phyloP scores from a whole-genome alignment of 371 early-diverging fungal species.

The Syncephalastrum contaminatum region DNA sequence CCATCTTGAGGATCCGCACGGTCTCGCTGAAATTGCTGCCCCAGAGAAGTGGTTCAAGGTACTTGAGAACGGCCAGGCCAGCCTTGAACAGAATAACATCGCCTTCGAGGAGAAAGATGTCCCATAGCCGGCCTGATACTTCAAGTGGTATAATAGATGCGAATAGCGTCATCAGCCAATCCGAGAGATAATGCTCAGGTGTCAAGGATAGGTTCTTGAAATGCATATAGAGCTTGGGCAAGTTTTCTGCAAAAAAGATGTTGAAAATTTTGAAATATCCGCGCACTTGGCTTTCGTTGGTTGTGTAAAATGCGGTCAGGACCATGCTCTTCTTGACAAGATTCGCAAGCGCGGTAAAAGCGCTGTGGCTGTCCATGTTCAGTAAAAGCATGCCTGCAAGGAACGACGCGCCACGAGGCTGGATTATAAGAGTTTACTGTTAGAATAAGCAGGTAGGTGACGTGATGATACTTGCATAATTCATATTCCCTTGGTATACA shows the following conservation, averaged over 20 bases:
- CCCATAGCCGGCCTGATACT: constrained; percentile 47
- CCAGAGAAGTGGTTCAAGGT: constrained; percentile 48
- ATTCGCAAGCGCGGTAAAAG: constrained; percentile 35
- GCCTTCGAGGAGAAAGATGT: constrained; percentile 47
- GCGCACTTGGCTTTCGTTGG: constrained; percentile 38
- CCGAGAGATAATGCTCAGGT: constrained; percentile 48
- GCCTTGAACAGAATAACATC: constrained; percentile 50
- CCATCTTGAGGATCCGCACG: constrained; percentile 34
- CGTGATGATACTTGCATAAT: constrained; percentile 33
- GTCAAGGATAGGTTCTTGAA: constrained; percentile 49
- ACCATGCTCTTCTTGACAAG: constrained; percentile 36
- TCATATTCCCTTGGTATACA: constrained; percentile 29
- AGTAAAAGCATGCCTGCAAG: constrained; percentile 47
- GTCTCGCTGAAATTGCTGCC: constrained; percentile 51
- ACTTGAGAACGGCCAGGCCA: constrained; percentile 46
- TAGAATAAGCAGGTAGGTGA: neutral
- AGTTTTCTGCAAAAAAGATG: constrained; percentile 49
- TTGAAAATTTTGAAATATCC: constrained; percentile 53
- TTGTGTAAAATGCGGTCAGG: constrained; percentile 36
- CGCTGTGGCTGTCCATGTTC: constrained; percentile 41
- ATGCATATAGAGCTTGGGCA: constrained; percentile 50
- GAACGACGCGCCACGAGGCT: constrained; percentile 49
- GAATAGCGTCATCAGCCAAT: constrained; percentile 56
- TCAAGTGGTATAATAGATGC: constrained; percentile 48
- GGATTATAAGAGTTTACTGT: neutral